Percentiles rank a stretch among this genome's conserved stretches.
Evolutionary conservation across 2,329 filamentous ascomycete species (phyloP).

Genomic region (Pestalotiopsis sp.): DNA sequence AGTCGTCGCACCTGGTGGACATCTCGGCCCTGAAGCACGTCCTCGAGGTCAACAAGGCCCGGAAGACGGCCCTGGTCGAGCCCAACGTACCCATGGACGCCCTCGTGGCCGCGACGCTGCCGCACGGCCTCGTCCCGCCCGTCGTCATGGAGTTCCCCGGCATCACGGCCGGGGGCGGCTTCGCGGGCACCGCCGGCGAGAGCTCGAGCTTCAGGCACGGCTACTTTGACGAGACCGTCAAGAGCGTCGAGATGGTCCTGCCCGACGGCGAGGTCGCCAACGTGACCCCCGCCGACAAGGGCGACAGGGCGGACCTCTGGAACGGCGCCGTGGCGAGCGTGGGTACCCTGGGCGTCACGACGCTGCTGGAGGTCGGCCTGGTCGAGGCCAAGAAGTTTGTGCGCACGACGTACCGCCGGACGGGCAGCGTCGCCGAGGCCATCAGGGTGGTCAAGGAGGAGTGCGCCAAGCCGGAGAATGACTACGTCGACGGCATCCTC

Average conservation of each 20-base stretch:
- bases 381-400: slow-evolving; percentile 64
- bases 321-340: slow-evolving; percentile 67
- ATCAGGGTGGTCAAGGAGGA: slow-evolving; percentile 51
- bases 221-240: slow-evolving; percentile 70
- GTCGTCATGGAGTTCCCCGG: slow-evolving; percentile 79
- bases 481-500: slow-evolving; percentile 76
- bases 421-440: slow-evolving; percentile 49
- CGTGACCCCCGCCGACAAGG: slow-evolving; percentile 37
- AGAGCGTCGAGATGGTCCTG: slow-evolving; percentile 69
- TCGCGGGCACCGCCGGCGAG: slow-evolving; percentile 72
- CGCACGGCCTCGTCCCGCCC: slow-evolving; percentile 68
- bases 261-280: slow-evolving; percentile 66
- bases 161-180: slow-evolving; percentile 74
- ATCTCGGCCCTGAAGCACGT: slow-evolving; percentile 68
- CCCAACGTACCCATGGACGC: slow-evolving; percentile 77
- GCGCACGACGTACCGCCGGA: slow-evolving; percentile 62
- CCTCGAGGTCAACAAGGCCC: slow-evolving; percentile 59
- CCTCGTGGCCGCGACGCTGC: slow-evolving; percentile 66
- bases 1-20: slow-evolving; percentile 55
- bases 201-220: slow-evolving; percentile 71
- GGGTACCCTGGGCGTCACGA: slow-evolving; percentile 69
- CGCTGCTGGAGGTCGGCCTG: slow-evolving; percentile 66
- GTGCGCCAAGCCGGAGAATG: slow-evolving; percentile 47
- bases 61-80: slow-evolving; percentile 67
- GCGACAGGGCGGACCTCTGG: slow-evolving; percentile 58